Percentiles rank a stretch among this genome's conserved stretches.
phyloP scores from a whole-genome alignment of 192 early-diverging fungal species.

The Pecoramyces ruminantium region DNA sequence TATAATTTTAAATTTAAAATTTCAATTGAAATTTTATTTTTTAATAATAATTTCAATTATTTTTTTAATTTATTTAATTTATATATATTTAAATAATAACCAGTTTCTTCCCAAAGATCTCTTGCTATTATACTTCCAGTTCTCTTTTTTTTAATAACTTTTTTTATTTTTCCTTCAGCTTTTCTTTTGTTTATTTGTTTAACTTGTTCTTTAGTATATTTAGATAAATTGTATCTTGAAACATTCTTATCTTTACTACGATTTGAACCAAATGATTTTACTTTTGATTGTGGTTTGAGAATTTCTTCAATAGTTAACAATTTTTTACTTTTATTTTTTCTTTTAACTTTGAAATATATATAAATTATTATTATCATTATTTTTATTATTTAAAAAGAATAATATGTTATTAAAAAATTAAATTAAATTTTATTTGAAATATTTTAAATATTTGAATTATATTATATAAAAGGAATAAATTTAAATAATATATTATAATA shows the following conservation, averaged over 20 bases:
- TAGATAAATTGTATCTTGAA: conserved; percentile 17
- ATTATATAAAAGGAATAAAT: too few species aligned
- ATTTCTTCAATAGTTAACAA: conserved; percentile 71
- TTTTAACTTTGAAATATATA: conserved; percentile 21
- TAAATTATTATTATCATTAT: too few species aligned
- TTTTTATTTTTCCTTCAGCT: conserved; percentile 2
- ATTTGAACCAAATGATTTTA: conserved; percentile 9
- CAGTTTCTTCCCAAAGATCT: not conserved
- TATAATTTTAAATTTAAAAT: too few species aligned
- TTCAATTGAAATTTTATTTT: too few species aligned
- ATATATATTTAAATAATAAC: not conserved
- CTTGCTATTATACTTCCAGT: not conserved
- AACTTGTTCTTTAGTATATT: conserved; percentile 13
- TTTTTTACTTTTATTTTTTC: conserved; percentile 23
- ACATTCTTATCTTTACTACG: not conserved
- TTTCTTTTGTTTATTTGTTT: conserved; percentile 13
- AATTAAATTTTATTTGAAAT: too few species aligned
- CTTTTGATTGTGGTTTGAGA: conserved; percentile 47
- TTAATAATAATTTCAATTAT: too few species aligned
- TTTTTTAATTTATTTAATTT: not conserved
- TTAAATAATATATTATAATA: too few species aligned
- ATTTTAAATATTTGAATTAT: too few species aligned
- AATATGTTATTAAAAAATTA: too few species aligned
- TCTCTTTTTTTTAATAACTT: conserved; percentile 15
- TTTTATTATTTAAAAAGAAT: too few species aligned